These are phyloP conservation scores for Panicum miliaceum DNA, from an alignment of 176 grass and related monocot genomes.

Conservation along the genomic window DNA sequence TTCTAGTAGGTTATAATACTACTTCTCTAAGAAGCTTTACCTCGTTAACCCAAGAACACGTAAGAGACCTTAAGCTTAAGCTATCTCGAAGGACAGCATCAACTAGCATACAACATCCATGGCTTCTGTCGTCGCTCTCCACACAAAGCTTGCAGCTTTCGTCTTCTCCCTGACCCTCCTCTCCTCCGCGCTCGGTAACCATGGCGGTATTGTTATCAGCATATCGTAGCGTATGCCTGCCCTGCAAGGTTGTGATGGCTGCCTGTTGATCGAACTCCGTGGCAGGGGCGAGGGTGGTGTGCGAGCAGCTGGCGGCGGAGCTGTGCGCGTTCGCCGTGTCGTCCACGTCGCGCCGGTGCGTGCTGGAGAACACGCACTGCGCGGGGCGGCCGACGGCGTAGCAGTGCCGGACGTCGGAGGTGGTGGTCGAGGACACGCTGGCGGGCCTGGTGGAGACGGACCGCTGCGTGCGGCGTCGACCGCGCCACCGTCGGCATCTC, in stretches of 20 bases:
- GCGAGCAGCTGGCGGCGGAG: conserved; percentile 62
- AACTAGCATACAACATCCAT: conserved; percentile 28
- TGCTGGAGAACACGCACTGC: conserved; percentile 63
- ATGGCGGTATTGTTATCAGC: neutral
- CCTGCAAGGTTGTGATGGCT: neutral
- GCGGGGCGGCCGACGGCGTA: conserved; percentile 46
- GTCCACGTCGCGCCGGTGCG: conserved; percentile 65
- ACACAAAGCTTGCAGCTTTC: conserved; percentile 27
- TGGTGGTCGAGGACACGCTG: conserved; percentile 43
- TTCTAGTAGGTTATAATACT: neutral
- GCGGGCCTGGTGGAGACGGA: conserved; percentile 51
- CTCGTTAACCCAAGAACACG: neutral
- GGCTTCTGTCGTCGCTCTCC: conserved; percentile 45
- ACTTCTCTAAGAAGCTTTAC: neutral
- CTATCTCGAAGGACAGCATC: neutral
- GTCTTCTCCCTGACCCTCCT: conserved; percentile 45
- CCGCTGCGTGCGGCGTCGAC: conserved; percentile 69
- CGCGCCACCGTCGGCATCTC: conserved; percentile 74
- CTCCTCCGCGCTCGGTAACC: conserved; percentile 52
- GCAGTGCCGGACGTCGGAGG: conserved; percentile 79
- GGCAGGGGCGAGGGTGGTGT: conserved; percentile 47
- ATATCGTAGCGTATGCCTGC: neutral
- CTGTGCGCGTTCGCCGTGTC: conserved; percentile 77
- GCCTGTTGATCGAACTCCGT: too few relatives aligned
- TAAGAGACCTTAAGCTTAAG: neutral